Percentiles rank a stretch among this genome's conserved stretches.
phyloP scores from a whole-genome alignment of 2,329 filamentous ascomycete species.

The Aspergillus pseudotamarii region DNA sequence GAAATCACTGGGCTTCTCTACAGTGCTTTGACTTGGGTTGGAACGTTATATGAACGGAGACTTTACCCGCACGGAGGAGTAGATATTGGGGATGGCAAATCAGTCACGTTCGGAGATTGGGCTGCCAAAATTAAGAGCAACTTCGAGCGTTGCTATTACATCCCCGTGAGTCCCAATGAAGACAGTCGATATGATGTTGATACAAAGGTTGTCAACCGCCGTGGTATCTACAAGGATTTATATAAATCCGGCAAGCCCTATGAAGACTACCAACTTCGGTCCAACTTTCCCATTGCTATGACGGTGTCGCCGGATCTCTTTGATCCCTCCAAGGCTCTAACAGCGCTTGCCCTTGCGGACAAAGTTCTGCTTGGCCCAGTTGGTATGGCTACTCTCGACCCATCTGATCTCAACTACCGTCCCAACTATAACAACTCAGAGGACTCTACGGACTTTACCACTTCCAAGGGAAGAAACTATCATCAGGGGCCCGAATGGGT shows the following conservation, averaged over 20 bases:
- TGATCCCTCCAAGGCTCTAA: constrained; percentile 73
- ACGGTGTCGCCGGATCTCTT: constrained; percentile 89
- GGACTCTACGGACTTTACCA: constrained; percentile 87
- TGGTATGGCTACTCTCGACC: constrained; percentile 95
- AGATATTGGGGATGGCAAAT: constrained; percentile 62
- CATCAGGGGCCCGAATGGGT: constrained; percentile 98
- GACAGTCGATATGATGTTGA: constrained; percentile 82
- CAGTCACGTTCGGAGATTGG: constrained; percentile 77
- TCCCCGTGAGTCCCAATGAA: constrained; percentile 70
- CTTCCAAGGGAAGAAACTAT: constrained; percentile 93
- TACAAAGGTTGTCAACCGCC: constrained; percentile 75
- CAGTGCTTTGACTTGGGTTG: constrained; percentile 82
- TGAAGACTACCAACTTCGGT: constrained; percentile 93
- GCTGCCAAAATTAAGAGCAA: constrained; percentile 75
- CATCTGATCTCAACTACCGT: constrained; percentile 86
- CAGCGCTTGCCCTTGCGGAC: constrained; percentile 79
- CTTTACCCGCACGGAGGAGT: constrained; percentile 76
- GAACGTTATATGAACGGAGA: constrained; percentile 66
- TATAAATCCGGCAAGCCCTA: constrained; percentile 94
- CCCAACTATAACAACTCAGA: constrained; percentile 95
- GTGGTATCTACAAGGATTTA: constrained; percentile 97
- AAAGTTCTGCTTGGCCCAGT: constrained; percentile 78
- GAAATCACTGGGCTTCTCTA: constrained; percentile 95
- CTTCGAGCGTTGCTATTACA: constrained; percentile 91
- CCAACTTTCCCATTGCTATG: constrained; percentile 97